Percentiles rank a stretch among this genome's conserved stretches.
These are phyloP conservation scores for Russula emetica DNA, from an alignment of 768 basidiomycete genomes.

Conservation along the genomic window DNA sequence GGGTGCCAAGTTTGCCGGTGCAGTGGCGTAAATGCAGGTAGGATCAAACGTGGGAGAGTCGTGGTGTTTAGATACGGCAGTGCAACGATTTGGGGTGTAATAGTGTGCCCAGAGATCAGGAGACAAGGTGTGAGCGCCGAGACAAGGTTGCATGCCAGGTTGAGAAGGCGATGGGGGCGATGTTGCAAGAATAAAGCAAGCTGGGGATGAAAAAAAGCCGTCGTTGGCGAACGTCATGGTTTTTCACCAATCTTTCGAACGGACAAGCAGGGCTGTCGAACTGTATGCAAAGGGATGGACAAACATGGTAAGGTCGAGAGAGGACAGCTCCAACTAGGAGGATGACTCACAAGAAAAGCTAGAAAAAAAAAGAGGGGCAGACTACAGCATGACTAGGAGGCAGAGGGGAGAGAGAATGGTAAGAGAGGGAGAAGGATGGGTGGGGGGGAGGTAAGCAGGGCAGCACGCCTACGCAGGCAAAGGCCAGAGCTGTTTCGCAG, in stretches of 20 bases:
- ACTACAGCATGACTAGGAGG: constrained; percentile 24
- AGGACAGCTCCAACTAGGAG: background rate
- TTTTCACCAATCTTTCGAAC: constrained; percentile 26
- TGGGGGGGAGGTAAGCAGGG: background rate
- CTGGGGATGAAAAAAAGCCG: constrained; percentile 8
- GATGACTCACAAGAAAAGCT: constrained; percentile 21
- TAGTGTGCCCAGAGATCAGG: constrained; percentile 19
- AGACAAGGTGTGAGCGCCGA: constrained; percentile 10
- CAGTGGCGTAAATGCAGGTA: constrained; percentile 5
- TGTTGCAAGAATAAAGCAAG: constrained; percentile 9
- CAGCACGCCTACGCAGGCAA: background rate
- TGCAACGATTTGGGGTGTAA: constrained; percentile 23
- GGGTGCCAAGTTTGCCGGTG: background rate
- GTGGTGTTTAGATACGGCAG: constrained; percentile 19
- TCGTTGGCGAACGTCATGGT: constrained; percentile 23
- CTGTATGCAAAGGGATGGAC: constrained; percentile 11
- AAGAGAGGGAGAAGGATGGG: background rate
- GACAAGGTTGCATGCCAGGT: constrained; percentile 13
- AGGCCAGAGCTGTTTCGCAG: background rate
- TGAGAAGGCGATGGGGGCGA: constrained; percentile 17
- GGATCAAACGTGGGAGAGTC: constrained; percentile 23
- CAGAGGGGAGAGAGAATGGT: background rate
- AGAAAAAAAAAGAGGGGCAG: background rate
- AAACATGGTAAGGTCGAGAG: background rate
- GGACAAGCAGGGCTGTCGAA: constrained; percentile 13